Evolutionary conservation across 2,329 filamentous ascomycete genomes (phyloP).

Genomic region (Cytospora leucostoma): DNA sequence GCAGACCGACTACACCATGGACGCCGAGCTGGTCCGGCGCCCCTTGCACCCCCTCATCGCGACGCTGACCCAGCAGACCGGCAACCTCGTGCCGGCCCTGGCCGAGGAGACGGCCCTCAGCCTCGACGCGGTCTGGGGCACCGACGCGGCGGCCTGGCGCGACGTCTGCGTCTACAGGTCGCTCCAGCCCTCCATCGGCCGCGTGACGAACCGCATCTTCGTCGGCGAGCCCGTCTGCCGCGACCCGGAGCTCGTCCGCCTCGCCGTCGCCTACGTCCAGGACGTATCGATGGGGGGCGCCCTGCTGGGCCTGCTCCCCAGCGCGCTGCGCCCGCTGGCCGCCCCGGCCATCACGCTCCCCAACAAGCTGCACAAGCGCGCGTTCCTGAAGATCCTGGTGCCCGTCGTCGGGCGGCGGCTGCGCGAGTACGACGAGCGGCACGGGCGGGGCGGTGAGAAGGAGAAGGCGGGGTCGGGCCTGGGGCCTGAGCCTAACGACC

Average conservation of each 20-base stretch:
- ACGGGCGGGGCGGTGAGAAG: conserved; percentile 13
- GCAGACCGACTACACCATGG: conserved; percentile 38
- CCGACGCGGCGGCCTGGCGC: conserved; percentile 34
- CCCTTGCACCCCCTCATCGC: conserved; percentile 38
- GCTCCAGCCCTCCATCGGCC: conserved; percentile 35
- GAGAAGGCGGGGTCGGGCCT: conserved; percentile 23
- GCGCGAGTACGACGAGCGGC: conserved; percentile 24
- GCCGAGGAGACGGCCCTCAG: conserved; percentile 36
- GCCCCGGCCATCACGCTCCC: conserved; percentile 30
- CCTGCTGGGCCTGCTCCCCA: conserved; percentile 29
- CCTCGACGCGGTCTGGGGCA: conserved; percentile 37
- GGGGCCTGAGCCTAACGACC: conserved; percentile 26
- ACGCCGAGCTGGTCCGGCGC: conserved; percentile 35
- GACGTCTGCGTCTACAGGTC: conserved; percentile 40
- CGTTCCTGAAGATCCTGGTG: conserved; percentile 27
- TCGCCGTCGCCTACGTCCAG: conserved; percentile 22
- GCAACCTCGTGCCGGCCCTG: conserved; percentile 35
- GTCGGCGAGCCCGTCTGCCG: conserved; percentile 37
- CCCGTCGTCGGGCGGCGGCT: conserved; percentile 31
- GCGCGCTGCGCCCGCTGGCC: conserved; percentile 27
- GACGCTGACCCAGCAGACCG: conserved; percentile 37
- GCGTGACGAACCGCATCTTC: conserved; percentile 37
- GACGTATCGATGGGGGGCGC: conserved; percentile 27
- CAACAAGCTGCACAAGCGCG: conserved; percentile 28
- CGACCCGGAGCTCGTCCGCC: conserved; percentile 20